These are phyloP conservation scores for Fusarium coicis DNA, from an alignment of 2,329 filamentous ascomycete genomes.

Conservation along the genomic window DNA sequence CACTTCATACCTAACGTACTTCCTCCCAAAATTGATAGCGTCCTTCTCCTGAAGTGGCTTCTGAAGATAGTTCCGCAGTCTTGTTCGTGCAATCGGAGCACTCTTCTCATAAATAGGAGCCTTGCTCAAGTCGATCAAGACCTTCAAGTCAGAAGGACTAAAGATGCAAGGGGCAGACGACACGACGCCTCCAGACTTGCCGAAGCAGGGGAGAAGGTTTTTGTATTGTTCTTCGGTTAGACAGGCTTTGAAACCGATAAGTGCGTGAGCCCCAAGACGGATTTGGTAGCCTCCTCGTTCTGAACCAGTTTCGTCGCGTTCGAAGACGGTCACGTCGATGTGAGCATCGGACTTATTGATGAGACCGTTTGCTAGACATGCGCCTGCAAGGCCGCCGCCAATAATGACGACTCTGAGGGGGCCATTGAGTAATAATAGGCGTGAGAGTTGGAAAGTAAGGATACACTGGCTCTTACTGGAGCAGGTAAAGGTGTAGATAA, in stretches of 20 bases:
- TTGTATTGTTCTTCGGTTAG: neutral
- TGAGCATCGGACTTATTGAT: neutral
- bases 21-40: neutral
- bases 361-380: neutral
- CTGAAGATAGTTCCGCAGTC: neutral
- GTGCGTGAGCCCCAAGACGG: neutral
- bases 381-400: neutral
- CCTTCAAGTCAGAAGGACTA: neutral
- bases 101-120: neutral
- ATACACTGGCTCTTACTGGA: too few relatives aligned
- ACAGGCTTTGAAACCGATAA: neutral
- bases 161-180: neutral
- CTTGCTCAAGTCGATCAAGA: neutral
- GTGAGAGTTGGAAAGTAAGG: too few relatives aligned
- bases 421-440: neutral
- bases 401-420: neutral
- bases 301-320: neutral
- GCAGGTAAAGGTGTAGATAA: too few relatives aligned
- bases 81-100: neutral
- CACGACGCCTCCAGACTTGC: neutral
- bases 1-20: neutral
- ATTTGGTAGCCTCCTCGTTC: neutral
- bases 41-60: rapidly evolving
- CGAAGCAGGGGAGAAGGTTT: rapidly evolving
- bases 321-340: neutral